Evolutionary conservation across 371 early-diverging fungal species (phyloP).

Genomic region (Actinomortierella ambigua): DNA sequence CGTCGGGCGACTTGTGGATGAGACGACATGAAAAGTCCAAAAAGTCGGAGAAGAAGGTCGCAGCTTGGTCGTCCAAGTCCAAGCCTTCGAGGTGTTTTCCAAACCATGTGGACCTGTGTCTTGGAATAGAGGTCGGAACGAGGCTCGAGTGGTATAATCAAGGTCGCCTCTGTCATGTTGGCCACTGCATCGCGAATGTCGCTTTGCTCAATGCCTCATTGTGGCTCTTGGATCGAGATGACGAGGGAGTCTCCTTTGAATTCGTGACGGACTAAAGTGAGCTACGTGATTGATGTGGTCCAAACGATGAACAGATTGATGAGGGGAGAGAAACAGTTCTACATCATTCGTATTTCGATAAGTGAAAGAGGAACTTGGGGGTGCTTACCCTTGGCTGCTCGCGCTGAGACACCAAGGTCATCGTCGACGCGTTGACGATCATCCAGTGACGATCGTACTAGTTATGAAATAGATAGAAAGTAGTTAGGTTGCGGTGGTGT

Average conservation of each 20-base stretch:
- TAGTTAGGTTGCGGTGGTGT: too few relatives aligned
- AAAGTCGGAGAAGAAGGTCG: background rate
- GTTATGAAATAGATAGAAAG: background rate
- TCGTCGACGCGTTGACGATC: background rate
- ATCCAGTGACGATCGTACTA: conserved; percentile 2
- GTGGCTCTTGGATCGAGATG: too few relatives aligned
- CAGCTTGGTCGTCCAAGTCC: background rate
- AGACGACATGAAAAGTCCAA: background rate
- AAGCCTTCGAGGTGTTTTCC: background rate
- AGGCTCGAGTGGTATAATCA: too few relatives aligned
- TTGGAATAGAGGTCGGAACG: too few relatives aligned
- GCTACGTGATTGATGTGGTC: background rate
- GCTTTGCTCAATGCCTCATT: background rate
- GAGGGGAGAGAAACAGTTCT: background rate
- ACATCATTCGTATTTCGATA: too few relatives aligned
- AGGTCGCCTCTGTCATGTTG: background rate
- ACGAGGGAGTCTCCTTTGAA: too few relatives aligned
- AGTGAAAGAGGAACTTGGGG: background rate
- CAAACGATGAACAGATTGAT: background rate
- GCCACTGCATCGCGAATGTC: background rate
- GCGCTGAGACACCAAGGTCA: background rate
- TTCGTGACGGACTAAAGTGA: too few relatives aligned
- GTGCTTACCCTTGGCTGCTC: background rate
- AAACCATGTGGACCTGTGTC: too few relatives aligned
- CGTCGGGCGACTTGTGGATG: background rate